Conservation (phyloP, 2,329 filamentous ascomycete genomes). For the Talaromyces albobiverticillius region DNA sequence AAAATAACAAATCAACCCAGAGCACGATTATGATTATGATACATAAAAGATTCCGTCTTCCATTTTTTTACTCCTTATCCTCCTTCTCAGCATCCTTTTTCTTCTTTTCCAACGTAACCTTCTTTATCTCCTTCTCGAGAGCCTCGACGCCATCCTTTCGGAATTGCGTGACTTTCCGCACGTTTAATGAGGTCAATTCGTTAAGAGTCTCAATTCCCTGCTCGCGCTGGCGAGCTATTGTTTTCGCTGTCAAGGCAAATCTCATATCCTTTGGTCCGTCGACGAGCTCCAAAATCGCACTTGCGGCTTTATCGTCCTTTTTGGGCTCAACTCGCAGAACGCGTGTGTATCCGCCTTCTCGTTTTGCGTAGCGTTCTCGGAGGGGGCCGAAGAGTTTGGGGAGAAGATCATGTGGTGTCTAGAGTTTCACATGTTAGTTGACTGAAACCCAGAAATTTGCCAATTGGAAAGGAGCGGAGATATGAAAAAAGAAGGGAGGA, state of each 20-base stretch:
- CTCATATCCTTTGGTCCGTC: constrained; percentile 92
- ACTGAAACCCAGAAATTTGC: neutral
- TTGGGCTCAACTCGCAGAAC: constrained; percentile 88
- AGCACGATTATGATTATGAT: neutral
- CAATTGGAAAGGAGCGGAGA: too few species aligned
- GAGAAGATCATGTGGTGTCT: constrained; percentile 50
- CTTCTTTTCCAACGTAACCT: constrained; percentile 53
- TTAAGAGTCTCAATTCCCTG: constrained; percentile 59
- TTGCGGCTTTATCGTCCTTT: constrained; percentile 82
- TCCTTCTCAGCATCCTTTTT: neutral
- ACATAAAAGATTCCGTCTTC: neutral
- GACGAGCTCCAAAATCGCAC: constrained; percentile 89
- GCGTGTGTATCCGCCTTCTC: constrained; percentile 91
- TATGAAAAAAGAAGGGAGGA: too few species aligned
- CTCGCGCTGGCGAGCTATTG: constrained; percentile 62
- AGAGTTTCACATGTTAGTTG: neutral
- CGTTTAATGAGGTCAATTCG: constrained; percentile 72
- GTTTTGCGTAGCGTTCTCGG: constrained; percentile 70
- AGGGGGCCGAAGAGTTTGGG: constrained; percentile 87
- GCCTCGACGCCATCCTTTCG: constrained; percentile 63
- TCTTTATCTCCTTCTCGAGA: constrained; percentile 60
- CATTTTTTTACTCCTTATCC: neutral
- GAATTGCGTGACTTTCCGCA: constrained; percentile 78
- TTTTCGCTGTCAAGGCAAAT: constrained; percentile 88
- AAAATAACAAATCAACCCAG: neutral